Base-by-base conservation (phyloP, 2,329 filamentous ascomycete species). In the Albophoma yamanashiensis region DNA sequence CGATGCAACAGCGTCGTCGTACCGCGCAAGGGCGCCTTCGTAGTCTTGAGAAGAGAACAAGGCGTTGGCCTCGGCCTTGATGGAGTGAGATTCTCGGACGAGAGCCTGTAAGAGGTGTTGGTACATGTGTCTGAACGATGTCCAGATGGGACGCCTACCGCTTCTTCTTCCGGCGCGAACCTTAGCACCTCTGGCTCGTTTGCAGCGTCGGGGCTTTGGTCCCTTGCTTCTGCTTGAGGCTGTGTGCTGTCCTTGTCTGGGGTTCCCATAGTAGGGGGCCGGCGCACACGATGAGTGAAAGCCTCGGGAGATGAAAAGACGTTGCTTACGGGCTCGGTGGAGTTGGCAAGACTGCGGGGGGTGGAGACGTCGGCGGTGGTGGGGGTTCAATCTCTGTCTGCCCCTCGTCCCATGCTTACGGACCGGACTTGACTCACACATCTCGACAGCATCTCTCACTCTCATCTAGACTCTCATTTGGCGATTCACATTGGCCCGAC, bases 21-120 rank as follows among this genome's bases (percentile, higher is more conserved):
- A 97, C 62, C 83, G 88, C 65, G 86, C 83, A 63, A 97, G 87
- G 47, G 93, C 93, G 63, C 88, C 85, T 60, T 87, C 82, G 74
- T 89, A 94, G 63, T 86, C 83, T 50, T 83, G 82, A 3, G 83
- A 81, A 1, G 82, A 78, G 74, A 97, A 97, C n/a, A 92, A 82
- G 6, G 82, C 74, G 70, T 97, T 97, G 17, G 91, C 93, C 60
- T 86, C 80, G 2, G 82, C 70, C 74, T 96, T 97, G 67, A 87
- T 84, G 1, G 80, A 71, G 66, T 89, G 87, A 4, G 91, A 91
- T 73, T 93, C 85, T 57, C 78, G 72, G 25, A 96, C 73, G 20
- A 96, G 83, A 43, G 78, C 75, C 87, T 90, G 62, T 63, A 27
- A 9, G 8, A n/a, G 17, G 11, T 53, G 50, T 42, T 36, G 22